Percentiles rank a stretch among this genome's conserved stretches.
phyloP scores from a whole-genome alignment of 2,329 filamentous ascomycete species.

The Trichoderma breve region DNA sequence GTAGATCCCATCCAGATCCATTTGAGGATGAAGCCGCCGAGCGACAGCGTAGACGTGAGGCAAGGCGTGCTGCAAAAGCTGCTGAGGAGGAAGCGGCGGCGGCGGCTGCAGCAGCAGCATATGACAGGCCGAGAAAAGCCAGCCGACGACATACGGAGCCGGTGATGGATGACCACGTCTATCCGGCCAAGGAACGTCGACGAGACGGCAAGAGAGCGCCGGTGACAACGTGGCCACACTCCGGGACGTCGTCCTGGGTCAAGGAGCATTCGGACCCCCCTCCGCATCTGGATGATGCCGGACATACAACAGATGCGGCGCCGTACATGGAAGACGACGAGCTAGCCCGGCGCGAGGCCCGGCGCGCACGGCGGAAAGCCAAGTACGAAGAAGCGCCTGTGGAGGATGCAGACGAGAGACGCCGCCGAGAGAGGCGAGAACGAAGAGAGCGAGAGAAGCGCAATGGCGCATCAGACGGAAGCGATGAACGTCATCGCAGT shows the following conservation, averaged over 20 bases:
- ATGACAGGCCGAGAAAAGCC: slow-evolving; percentile 32
- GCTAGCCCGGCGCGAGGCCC: slow-evolving; percentile 49
- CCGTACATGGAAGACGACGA: slow-evolving; percentile 46
- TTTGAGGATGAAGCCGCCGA: slow-evolving; percentile 53
- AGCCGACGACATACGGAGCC: slow-evolving; percentile 44
- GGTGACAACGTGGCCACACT: slow-evolving; percentile 56
- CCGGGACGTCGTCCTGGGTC: slow-evolving; percentile 64
- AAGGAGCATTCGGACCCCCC: slow-evolving; percentile 63
- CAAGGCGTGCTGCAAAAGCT: slow-evolving; percentile 45
- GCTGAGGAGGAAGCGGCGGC: slow-evolving; percentile 38
- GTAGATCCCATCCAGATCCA: slow-evolving; percentile 44
- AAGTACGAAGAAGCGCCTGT: slow-evolving; percentile 42
- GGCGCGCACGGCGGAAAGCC: slow-evolving; percentile 45
- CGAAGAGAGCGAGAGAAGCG: slow-evolving; percentile 39
- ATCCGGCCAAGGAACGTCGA: slow-evolving; percentile 40
- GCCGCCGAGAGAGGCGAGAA: slow-evolving; percentile 44
- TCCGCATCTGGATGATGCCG: slow-evolving; percentile 40
- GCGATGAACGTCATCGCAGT: slow-evolving; percentile 44
- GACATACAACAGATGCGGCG: slow-evolving; percentile 34
- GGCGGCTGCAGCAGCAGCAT: slow-evolving; percentile 20
- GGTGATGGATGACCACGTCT: slow-evolving; percentile 46
- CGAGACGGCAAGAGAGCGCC: slow-evolving; percentile 38
- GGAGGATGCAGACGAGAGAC: slow-evolving; percentile 45
- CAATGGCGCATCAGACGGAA: slow-evolving; percentile 40
- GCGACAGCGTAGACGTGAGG: slow-evolving; percentile 53